Evolutionary conservation across 805 yeast genomes (phyloP).

Genomic region (Metschnikowia anglica): DNA sequence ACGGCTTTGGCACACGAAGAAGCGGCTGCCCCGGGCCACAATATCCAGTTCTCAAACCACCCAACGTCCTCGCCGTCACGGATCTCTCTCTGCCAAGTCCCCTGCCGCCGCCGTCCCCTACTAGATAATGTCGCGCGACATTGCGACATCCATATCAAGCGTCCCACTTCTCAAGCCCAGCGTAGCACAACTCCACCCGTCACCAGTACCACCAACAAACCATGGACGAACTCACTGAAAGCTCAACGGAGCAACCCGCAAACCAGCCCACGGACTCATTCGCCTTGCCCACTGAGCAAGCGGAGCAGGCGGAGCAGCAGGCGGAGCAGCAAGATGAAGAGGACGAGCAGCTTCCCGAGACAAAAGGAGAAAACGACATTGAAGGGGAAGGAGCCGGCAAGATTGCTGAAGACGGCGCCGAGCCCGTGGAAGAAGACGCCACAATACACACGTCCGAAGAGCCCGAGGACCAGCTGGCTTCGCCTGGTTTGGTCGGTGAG

Average conservation of each 20-base stretch:
- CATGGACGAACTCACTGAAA: constrained; percentile 4
- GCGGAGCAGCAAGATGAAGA: constrained; percentile 16
- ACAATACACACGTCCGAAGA: constrained; percentile 3
- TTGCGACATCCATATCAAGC: constrained; percentile 2
- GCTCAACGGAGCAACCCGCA: constrained; percentile 1
- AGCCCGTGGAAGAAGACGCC: constrained; percentile 7
- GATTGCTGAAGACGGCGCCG: constrained; percentile 12
- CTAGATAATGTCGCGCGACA: constrained; percentile 6
- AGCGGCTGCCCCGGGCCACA: no score
- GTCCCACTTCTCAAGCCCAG: neutral
- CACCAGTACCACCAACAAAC: no score
- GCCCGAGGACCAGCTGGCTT: neutral
- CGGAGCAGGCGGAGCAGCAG: constrained; percentile 15
- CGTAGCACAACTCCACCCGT: no score
- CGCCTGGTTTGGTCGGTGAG: neutral
- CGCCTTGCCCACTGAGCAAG: constrained; percentile 4
- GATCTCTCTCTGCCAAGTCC: no score
- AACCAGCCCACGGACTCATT: neutral
- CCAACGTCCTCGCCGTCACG: no score
- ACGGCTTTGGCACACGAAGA: no score
- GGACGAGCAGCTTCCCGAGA: constrained; percentile 18
- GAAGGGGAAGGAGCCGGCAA: constrained; percentile 16
- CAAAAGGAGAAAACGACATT: constrained; percentile 16
- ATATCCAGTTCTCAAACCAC: no score
- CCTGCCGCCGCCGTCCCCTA: no score